Evolutionary conservation across 164 flowering plant species (phyloP), one percentile per base, ranked within the genome.

Genomic region (Amborella trichopoda): DNA sequence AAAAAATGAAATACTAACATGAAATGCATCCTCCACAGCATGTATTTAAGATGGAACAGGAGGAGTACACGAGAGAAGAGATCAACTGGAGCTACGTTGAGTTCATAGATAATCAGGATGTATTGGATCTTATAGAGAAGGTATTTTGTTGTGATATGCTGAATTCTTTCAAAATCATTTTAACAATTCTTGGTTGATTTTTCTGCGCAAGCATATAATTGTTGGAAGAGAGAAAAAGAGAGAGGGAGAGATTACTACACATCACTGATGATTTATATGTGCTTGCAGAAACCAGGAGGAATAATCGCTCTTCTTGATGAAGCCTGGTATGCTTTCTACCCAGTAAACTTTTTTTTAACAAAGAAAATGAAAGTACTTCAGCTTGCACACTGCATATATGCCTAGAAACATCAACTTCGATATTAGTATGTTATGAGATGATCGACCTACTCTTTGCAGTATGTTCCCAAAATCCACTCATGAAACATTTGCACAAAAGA

Each of bases 391-490:
- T n/a, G n/a, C n/a, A n/a, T n/a, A n/a, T n/a, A n/a, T n/a, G n/a
- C n/a, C n/a, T n/a, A n/a, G n/a, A n/a, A n/a, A n/a, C n/a, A n/a
- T n/a, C n/a, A n/a, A n/a, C n/a, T n/a, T n/a, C n/a, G n/a, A n/a
- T n/a, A n/a, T n/a, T n/a, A n/a, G n/a, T n/a, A n/a, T n/a, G n/a
- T n/a, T n/a, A n/a, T n/a, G n/a, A n/a, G n/a, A n/a, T 30, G 11
- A 30, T 56, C 36, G 13, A 52, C 11, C 57, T 37, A 26, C 38
- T 26, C 49, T 34, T 13, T 46, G 69, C 82, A 84, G 95, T 44
- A 84, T 84, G 95, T 84, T 84, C 59, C 95, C 95, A n/a, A 81
- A 76, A 61, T 63, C 95, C 44, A 84, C 87, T 25, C 91, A 81
- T 60, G 95, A 79, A 66, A 84, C 90, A 40, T 84, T 84, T 68